phyloP scores from a whole-genome alignment of 257 asterid genomes.

The Solanum medicagineum region DNA sequence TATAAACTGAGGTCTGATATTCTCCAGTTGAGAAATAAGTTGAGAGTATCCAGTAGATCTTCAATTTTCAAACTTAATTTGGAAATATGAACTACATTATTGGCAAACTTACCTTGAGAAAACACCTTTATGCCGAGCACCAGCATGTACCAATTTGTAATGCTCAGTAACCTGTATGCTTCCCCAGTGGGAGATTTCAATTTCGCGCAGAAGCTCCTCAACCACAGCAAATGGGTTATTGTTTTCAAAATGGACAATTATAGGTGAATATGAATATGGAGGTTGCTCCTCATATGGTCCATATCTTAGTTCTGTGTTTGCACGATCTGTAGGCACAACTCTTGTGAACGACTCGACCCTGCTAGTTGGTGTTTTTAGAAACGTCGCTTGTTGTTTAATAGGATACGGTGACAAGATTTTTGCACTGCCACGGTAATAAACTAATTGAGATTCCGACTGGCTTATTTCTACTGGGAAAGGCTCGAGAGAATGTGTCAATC shows the following conservation, averaged over 20 bases:
- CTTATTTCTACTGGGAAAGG: conserved; percentile 88
- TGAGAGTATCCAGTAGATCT: neutral
- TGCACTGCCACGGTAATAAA: conserved; percentile 90
- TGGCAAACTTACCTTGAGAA: conserved; percentile 72
- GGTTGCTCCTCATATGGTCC: conserved; percentile 63
- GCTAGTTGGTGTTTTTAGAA: conserved; percentile 59
- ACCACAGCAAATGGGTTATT: conserved; percentile 89
- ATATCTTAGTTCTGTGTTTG: conserved; percentile 68
- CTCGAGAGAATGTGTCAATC: conserved; percentile 73
- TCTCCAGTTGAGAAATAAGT: neutral
- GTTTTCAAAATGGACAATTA: conserved; percentile 76
- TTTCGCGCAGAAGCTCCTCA: conserved; percentile 98
- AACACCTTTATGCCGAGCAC: conserved; percentile 86
- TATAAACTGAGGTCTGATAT: neutral
- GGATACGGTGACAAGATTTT: conserved; percentile 71
- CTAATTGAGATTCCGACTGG: conserved; percentile 91
- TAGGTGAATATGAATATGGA: conserved; percentile 65
- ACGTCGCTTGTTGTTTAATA: conserved; percentile 64
- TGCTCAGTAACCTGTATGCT: conserved; percentile 81
- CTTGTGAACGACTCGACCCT: conserved; percentile 85
- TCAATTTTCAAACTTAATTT: neutral
- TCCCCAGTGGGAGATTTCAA: conserved; percentile 99
- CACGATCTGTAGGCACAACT: conserved; percentile 57
- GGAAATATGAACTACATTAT: neutral
- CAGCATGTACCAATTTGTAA: conserved; percentile 77